These are phyloP conservation scores for Colletotrichum tofieldiae DNA, from an alignment of 2,329 filamentous ascomycete species.

Conservation along the genomic window DNA sequence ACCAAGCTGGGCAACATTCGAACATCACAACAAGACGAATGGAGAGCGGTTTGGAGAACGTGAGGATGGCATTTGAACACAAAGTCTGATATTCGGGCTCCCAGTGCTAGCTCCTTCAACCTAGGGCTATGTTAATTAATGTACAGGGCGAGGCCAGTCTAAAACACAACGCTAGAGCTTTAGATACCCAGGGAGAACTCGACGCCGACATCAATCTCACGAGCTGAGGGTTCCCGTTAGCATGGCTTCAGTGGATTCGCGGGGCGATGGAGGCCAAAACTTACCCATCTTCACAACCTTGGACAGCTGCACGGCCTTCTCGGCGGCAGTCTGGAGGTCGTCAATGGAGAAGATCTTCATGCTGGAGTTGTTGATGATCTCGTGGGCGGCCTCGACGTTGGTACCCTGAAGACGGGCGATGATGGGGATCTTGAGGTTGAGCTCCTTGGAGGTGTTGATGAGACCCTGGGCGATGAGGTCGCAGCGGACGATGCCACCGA, in stretches of 20 bases:
- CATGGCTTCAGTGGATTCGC: slow-evolving; percentile 23
- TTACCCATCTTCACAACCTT: slow-evolving; percentile 99
- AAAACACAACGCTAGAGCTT: slow-evolving; percentile 48
- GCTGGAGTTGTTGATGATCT: slow-evolving; percentile 95
- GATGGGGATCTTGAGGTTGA: slow-evolving; percentile 97
- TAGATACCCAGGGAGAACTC: slow-evolving; percentile 97
- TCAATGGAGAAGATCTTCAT: slow-evolving; percentile 99
- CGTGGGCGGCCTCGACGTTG: slow-evolving; percentile 95
- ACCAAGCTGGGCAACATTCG: background rate
- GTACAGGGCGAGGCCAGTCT: slow-evolving; percentile 43
- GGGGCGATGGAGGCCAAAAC: slow-evolving; percentile 52
- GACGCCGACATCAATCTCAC: slow-evolving; percentile 97
- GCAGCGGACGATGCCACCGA: slow-evolving; percentile 98
- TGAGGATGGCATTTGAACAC: slow-evolving; percentile 11
- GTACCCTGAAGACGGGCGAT: slow-evolving; percentile 98
- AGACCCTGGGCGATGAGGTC: slow-evolving; percentile 97
- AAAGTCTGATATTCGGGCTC: slow-evolving; percentile 21
- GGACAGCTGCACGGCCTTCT: slow-evolving; percentile 98
- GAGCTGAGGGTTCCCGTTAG: slow-evolving; percentile 67
- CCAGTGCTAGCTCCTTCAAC: slow-evolving; percentile 32
- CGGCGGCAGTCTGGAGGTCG: slow-evolving; percentile 95
- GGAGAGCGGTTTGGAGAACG: background rate
- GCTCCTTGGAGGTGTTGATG: slow-evolving; percentile 93
- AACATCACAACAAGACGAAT: background rate
- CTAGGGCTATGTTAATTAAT: slow-evolving; percentile 44